Evolutionary conservation across 108 stramenopile genomes (phyloP).

Genomic region (Fistulifera solaris): DNA sequence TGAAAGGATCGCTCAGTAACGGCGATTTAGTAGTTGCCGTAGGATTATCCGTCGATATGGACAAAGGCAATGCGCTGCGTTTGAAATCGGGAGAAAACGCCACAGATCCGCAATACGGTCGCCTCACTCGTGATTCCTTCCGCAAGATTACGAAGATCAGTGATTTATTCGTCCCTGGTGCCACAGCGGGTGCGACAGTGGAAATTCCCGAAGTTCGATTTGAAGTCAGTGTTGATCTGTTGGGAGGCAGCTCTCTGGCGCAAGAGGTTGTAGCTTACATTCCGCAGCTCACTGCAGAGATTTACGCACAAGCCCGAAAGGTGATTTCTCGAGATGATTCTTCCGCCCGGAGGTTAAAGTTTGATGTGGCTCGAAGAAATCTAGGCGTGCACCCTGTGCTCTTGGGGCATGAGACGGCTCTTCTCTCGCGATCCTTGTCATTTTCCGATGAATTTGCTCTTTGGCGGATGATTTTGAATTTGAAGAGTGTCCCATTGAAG

Average conservation of each 20-base stretch:
- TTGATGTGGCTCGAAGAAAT: background rate
- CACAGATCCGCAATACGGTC: slow-evolving; percentile 14
- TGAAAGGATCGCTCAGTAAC: slow-evolving; percentile 10
- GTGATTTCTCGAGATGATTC: slow-evolving; percentile 3
- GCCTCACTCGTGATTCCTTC: slow-evolving; percentile 9
- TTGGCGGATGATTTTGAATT: slow-evolving; percentile 9
- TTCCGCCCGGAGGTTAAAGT: slow-evolving; percentile 11
- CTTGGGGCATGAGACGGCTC: no score
- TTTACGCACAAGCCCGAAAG: background rate
- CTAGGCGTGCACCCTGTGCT: no score
- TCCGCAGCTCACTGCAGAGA: background rate
- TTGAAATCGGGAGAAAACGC: slow-evolving; percentile 3
- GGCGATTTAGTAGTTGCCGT: slow-evolving; percentile 17
- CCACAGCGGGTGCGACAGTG: slow-evolving; percentile 8
- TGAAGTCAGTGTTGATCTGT: slow-evolving; percentile 4
- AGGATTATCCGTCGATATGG: slow-evolving; percentile 26
- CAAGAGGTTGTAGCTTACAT: background rate
- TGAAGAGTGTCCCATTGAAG: slow-evolving; percentile 6
- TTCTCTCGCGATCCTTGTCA: no score
- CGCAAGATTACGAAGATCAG: slow-evolving; percentile 8
- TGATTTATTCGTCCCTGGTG: slow-evolving; percentile 15
- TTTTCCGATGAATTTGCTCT: slow-evolving; percentile 1
- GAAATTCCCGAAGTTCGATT: background rate
- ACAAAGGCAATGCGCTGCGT: slow-evolving; percentile 21
- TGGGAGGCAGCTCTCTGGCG: background rate